Evolutionary conservation across 1,139 yeast species (phyloP).

Genomic region (Candida neerlandica): DNA sequence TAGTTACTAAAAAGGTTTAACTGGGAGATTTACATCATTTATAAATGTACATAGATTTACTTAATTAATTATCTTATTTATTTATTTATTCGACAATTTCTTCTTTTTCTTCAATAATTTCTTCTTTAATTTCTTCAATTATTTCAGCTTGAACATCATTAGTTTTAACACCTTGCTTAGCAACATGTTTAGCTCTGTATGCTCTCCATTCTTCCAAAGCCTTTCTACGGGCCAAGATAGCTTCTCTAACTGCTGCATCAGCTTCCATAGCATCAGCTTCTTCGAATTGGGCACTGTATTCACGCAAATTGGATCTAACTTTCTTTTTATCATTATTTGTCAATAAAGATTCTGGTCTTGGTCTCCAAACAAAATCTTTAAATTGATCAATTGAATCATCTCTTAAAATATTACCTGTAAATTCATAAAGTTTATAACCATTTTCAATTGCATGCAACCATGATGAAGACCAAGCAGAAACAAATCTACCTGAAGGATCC

Average conservation of each 20-base stretch:
- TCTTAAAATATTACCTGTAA: slow-evolving; percentile 74
- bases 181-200: slow-evolving; percentile 67
- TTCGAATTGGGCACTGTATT: slow-evolving; percentile 90
- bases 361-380: slow-evolving; percentile 95
- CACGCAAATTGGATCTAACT: slow-evolving; percentile 86
- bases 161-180: slow-evolving; percentile 49
- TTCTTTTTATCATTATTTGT: slow-evolving; percentile 81
- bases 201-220: slow-evolving; percentile 83
- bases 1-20: slow-evolving; percentile 65
- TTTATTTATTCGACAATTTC: slow-evolving; percentile 63
- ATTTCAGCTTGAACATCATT: slow-evolving; percentile 63
- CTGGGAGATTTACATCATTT: too few species aligned
- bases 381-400: slow-evolving; percentile 82
- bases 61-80: not conserved
- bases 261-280: slow-evolving; percentile 97
- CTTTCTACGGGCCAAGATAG: slow-evolving; percentile 81
- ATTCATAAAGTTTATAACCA: slow-evolving; percentile 86
- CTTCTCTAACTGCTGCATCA: slow-evolving; percentile 87
- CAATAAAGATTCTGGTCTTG: slow-evolving; percentile 84
- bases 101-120: slow-evolving; percentile 76
- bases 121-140: slow-evolving; percentile 67
- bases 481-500: slow-evolving; percentile 95
- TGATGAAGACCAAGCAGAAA: slow-evolving; percentile 84
- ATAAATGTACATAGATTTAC: slow-evolving; percentile 1
- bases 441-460: slow-evolving; percentile 88